A percentile compares a stretch with the other conserved stretches of the same genome.
Conservation (phyloP, 139 green algal genomes). For the Raphidocelis subcapitata region DNA sequence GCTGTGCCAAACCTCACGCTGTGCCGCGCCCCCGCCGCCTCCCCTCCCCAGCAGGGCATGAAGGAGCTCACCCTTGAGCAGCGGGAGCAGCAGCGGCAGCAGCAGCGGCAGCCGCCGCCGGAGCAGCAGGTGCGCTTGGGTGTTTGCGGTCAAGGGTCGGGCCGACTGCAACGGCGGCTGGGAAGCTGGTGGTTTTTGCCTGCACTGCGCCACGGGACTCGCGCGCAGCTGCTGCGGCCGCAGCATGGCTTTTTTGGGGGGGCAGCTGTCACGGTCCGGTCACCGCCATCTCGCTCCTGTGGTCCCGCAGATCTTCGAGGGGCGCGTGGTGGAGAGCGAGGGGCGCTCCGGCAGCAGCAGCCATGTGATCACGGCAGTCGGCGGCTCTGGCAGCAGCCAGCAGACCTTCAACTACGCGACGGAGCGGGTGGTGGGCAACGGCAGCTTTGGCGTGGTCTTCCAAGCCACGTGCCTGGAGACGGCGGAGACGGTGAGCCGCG, state of each 20-base stretch:
- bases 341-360: slow-evolving; percentile 6
- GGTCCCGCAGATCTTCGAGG: slow-evolving; percentile 23
- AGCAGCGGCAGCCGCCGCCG: no score
- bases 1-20: no score
- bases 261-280: no score
- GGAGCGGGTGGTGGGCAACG: slow-evolving; percentile 94
- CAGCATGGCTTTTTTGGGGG: neutral
- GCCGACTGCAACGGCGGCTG: neutral
- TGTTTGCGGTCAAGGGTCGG: neutral
- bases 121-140: no score
- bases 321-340: slow-evolving; percentile 15
- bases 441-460: slow-evolving; percentile 98
- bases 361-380: slow-evolving; percentile 38
- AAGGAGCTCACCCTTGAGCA: slow-evolving; percentile 28
- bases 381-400: slow-evolving; percentile 39
- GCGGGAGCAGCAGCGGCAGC: slow-evolving; percentile 15
- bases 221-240: no score
- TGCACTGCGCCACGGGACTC: neutral
- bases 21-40: neutral
- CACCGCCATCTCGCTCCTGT: no score
- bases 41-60: slow-evolving; percentile 17
- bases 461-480: slow-evolving; percentile 94
- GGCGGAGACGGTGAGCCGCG: slow-evolving; percentile 76
- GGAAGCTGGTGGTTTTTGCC: neutral
- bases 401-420: slow-evolving; percentile 86